Conservation (phyloP, 2,329 filamentous ascomycete genomes). For the Pestalotiopsis sp. region DNA sequence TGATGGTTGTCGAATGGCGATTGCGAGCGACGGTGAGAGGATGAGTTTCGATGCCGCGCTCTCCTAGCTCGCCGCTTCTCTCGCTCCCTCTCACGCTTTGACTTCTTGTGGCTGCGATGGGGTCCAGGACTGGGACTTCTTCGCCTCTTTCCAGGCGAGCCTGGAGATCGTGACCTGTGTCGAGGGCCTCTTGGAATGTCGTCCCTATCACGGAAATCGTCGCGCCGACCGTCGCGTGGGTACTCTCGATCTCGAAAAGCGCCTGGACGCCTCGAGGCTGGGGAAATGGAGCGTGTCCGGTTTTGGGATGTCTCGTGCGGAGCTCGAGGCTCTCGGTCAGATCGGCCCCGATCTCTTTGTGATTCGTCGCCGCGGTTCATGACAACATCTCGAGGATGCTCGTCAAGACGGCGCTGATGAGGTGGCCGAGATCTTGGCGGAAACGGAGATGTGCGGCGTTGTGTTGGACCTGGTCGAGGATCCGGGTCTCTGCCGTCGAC, state of each 20-base stretch:
- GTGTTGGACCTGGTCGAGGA: constrained; percentile 9
- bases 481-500: constrained; percentile 9
- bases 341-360: constrained; percentile 37
- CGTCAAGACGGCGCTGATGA: constrained; percentile 16
- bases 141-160: constrained; percentile 40
- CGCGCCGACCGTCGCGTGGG: constrained; percentile 25
- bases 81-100: constrained; percentile 36
- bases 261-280: constrained; percentile 24
- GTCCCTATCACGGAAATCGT: constrained; percentile 33
- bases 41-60: constrained; percentile 20
- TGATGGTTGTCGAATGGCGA: constrained; percentile 28
- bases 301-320: constrained; percentile 21
- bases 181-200: constrained; percentile 36
- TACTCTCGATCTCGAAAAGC: constrained; percentile 25
- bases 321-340: constrained; percentile 29
- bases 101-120: constrained; percentile 40
- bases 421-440: constrained; percentile 19
- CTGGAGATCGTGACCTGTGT: constrained; percentile 36
- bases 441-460: constrained; percentile 17
- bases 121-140: constrained; percentile 44
- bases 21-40: constrained; percentile 28
- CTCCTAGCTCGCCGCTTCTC: constrained; percentile 27
- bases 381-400: constrained; percentile 38
- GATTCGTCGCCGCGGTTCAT: constrained; percentile 44
- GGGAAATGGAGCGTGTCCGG: constrained; percentile 26